Conservation (phyloP, 768 basidiomycete genomes). For the Rhizopogon vesiculosus region DNA sequence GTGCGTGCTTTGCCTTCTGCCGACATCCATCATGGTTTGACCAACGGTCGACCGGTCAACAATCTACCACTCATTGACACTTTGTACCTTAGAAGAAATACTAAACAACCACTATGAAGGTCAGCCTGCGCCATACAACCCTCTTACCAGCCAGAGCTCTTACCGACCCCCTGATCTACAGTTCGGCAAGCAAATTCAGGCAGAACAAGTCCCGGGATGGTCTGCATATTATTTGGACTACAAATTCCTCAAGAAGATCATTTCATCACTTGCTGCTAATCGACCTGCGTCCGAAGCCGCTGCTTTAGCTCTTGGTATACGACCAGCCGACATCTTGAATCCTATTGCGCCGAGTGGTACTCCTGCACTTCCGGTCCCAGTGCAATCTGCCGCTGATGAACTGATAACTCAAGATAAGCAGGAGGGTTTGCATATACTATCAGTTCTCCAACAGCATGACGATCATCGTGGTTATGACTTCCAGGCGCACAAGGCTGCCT, state of each 20-base stretch:
- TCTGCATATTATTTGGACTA: conserved; percentile 94
- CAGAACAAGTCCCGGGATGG: conserved; percentile 97
- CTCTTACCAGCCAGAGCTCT: neutral
- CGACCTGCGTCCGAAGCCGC: conserved; percentile 89
- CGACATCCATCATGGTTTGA: conserved; percentile 25
- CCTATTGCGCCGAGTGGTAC: conserved; percentile 20
- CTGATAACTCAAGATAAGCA: conserved; percentile 32
- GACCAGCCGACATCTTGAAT: conserved; percentile 52
- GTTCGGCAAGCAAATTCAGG: conserved; percentile 98
- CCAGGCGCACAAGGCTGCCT: conserved; percentile 92
- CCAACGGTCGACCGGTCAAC: neutral
- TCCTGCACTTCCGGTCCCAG: conserved; percentile 26
- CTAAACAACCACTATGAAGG: conserved; percentile 26
- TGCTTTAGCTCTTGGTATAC: conserved; percentile 75
- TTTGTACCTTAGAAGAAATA: neutral
- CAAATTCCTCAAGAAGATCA: conserved; percentile 98
- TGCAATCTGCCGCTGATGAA: conserved; percentile 17
- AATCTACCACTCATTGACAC: conserved; percentile 5
- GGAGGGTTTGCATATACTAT: conserved; percentile 53
- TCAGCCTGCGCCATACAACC: conserved; percentile 7
- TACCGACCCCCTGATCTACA: conserved; percentile 27
- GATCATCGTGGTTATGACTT: conserved; percentile 80
- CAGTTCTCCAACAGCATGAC: conserved; percentile 58
- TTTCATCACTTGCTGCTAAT: conserved; percentile 89
- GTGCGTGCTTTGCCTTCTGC: conserved; percentile 33